These are phyloP conservation scores for Ceratocystis ficicola DNA, from an alignment of 2,329 filamentous ascomycete species.

Conservation along the genomic window DNA sequence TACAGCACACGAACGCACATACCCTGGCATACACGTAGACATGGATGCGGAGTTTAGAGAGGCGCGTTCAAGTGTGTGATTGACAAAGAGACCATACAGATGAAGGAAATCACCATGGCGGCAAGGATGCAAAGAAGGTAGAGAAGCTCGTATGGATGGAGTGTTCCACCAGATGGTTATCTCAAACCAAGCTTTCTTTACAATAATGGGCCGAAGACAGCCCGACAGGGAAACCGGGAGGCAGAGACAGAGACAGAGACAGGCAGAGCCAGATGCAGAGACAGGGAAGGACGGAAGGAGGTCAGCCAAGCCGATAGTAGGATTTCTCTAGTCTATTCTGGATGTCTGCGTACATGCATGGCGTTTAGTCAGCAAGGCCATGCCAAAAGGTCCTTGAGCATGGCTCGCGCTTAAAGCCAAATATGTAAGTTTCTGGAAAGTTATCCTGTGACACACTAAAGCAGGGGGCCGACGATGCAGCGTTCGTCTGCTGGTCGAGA, in stretches of 20 bases:
- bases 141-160: neutral
- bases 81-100: slow-evolving; percentile 3
- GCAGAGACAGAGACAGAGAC: neutral
- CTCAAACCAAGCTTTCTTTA: slow-evolving; percentile 9
- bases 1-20: neutral
- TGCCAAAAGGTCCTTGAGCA: neutral
- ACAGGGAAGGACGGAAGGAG: neutral
- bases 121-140: neutral
- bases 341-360: neutral
- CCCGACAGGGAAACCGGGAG: neutral
- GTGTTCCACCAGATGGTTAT: neutral
- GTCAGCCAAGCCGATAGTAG: neutral
- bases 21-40: neutral
- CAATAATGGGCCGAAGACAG: slow-evolving; percentile 1
- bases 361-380: neutral
- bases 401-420: slow-evolving; percentile 5
- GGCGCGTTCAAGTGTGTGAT: neutral
- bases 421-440: neutral
- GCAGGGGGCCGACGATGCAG: neutral
- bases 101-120: neutral
- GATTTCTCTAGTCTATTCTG: neutral
- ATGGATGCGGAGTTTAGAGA: too few relatives aligned
- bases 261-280: neutral
- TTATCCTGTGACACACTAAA: slow-evolving; percentile 5
- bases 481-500: neutral